phyloP scores from a whole-genome alignment of 805 yeast genomes.

The Ogataea paradorogensis region DNA sequence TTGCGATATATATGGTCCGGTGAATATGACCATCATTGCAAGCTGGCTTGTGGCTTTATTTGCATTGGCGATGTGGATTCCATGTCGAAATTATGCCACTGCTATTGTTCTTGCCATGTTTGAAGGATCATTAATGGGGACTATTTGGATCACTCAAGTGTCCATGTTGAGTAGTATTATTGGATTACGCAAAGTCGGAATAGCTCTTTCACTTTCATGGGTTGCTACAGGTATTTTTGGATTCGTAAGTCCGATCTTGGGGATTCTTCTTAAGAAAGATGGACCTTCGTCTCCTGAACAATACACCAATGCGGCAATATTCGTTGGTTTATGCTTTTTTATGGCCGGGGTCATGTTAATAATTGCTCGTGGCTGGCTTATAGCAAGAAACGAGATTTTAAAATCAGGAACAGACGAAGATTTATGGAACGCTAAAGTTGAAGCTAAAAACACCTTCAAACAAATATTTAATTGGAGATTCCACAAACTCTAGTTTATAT shows the following conservation, averaged over 20 bases:
- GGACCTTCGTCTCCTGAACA: slow-evolving; percentile 41
- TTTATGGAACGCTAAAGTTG: slow-evolving; percentile 18
- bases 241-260: slow-evolving; percentile 59
- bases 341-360: slow-evolving; percentile 43
- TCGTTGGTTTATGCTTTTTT: slow-evolving; percentile 55
- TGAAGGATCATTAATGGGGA: slow-evolving; percentile 59
- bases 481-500: slow-evolving; percentile 19
- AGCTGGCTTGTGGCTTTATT: slow-evolving; percentile 41
- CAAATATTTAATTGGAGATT: slow-evolving; percentile 9
- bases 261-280: slow-evolving; percentile 44
- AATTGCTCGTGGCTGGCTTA: slow-evolving; percentile 52
- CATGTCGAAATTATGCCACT: slow-evolving; percentile 55
- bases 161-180: slow-evolving; percentile 50
- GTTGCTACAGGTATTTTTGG: slow-evolving; percentile 47
- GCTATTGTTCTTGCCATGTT: slow-evolving; percentile 50
- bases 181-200: slow-evolving; percentile 52
- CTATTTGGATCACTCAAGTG: slow-evolving; percentile 54
- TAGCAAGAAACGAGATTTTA: slow-evolving; percentile 42
- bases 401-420: slow-evolving; percentile 22
- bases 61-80: slow-evolving; percentile 53
- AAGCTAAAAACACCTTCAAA: slow-evolving; percentile 5
- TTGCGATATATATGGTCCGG: slow-evolving; percentile 50
- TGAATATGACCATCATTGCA: slow-evolving; percentile 41
- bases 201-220: slow-evolving; percentile 51
- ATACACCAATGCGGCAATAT: slow-evolving; percentile 53